phyloP scores from a whole-genome alignment of 1,284 basidiomycete genomes.

The Malassezia vespertilionis region DNA sequence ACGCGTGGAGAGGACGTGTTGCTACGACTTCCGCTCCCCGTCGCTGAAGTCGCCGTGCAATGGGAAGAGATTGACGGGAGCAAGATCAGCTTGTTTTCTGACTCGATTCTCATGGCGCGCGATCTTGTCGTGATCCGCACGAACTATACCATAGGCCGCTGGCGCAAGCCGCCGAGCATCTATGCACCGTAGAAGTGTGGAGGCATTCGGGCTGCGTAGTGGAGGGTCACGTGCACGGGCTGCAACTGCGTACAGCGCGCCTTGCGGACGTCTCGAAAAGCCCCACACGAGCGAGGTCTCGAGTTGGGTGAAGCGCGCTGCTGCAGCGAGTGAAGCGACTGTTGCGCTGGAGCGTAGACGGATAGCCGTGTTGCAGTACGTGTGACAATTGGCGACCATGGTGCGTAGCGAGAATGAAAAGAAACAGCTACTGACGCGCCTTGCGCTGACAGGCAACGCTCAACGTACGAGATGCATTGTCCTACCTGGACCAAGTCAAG shows the following conservation, averaged over 20 bases:
- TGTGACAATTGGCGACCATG: conserved; percentile 9
- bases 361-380: no score
- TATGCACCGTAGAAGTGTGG: conserved; percentile 1
- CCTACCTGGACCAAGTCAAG: conserved; percentile 93
- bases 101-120: conserved; percentile 73
- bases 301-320: no score
- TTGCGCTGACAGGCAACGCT: conserved; percentile 34
- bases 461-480: conserved; percentile 72
- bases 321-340: no score
- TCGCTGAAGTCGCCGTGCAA: conserved; percentile 71
- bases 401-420: conserved; percentile 5
- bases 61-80: conserved; percentile 87
- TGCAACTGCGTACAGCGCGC: no score
- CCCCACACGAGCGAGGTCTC: no score
- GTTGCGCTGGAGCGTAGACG: no score
- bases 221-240: conserved; percentile 11
- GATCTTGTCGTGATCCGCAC: conserved; percentile 72
- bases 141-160: conserved; percentile 64
- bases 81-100: conserved; percentile 73
- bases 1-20: conserved; percentile 13
- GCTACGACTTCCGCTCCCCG: conserved; percentile 58
- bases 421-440: background rate
- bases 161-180: conserved; percentile 34
- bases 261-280: no score
- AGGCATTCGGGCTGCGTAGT: background rate